Evolutionary conservation across 768 basidiomycete genomes (phyloP).

Genomic region (Lentinula lateritia): DNA sequence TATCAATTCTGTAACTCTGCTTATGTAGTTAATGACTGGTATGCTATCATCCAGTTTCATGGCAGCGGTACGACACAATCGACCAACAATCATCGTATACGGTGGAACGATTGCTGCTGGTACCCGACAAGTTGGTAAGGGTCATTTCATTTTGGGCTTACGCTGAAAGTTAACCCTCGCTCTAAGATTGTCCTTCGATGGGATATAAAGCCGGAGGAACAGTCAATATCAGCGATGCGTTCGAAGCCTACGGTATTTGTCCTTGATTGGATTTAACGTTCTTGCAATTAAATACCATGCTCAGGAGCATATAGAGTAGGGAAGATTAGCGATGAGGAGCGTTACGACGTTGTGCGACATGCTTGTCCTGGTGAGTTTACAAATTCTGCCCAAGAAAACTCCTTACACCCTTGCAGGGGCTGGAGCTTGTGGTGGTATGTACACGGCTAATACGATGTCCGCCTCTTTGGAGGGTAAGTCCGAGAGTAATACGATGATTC

Average conservation of each 20-base stretch:
- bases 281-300: background rate
- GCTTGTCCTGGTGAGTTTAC: constrained; percentile 52
- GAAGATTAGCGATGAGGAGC: constrained; percentile 73
- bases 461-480: background rate
- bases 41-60: constrained; percentile 63
- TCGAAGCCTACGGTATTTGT: constrained; percentile 70
- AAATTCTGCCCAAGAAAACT: background rate
- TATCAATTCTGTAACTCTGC: background rate
- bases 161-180: constrained; percentile 24
- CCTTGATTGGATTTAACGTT: background rate
- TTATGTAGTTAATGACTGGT: background rate
- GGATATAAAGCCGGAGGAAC: constrained; percentile 73
- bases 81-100: constrained; percentile 85
- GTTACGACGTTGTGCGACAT: constrained; percentile 80
- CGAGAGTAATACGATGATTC: background rate
- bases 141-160: constrained; percentile 23
- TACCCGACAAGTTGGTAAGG: constrained; percentile 54
- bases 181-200: constrained; percentile 70
- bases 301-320: constrained; percentile 73
- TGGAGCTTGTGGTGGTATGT: constrained; percentile 88
- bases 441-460: constrained; percentile 33
- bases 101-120: constrained; percentile 83
- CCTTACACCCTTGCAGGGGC: constrained; percentile 32
- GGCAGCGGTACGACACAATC: constrained; percentile 81
- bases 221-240: constrained; percentile 80